A percentile compares a stretch with the other conserved stretches of the same genome.
Evolutionary conservation across 2,329 filamentous ascomycete genomes (phyloP).

Genomic region (Leptographium lundbergii): DNA sequence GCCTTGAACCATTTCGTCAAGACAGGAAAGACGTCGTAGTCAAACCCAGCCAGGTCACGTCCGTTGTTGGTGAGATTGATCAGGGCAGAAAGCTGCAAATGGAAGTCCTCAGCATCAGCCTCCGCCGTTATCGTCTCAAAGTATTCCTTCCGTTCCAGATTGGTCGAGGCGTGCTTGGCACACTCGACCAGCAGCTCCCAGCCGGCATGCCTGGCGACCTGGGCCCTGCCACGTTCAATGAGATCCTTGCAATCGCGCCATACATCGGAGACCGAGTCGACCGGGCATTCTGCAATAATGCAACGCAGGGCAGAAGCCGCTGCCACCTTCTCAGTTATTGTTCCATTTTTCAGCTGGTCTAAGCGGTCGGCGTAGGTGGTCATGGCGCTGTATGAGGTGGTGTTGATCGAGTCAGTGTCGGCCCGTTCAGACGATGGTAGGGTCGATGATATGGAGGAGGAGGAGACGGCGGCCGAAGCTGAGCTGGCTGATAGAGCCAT

Average conservation of each 20-base stretch:
- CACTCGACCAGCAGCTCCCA: constrained; percentile 56
- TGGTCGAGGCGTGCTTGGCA: constrained; percentile 50
- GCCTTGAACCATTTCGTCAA: constrained; percentile 47
- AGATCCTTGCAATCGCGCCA: constrained; percentile 56
- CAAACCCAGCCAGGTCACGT: constrained; percentile 51
- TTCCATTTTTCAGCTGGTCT: constrained; percentile 39
- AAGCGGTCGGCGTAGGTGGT: constrained; percentile 41
- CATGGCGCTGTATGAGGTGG: constrained; percentile 26
- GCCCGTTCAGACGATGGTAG: constrained; percentile 19
- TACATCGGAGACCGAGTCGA: constrained; percentile 47
- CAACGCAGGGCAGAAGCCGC: constrained; percentile 45
- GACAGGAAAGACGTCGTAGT: constrained; percentile 52
- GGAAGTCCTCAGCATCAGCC: constrained; percentile 49
- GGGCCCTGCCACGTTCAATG: constrained; percentile 43
- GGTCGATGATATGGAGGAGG: constrained; percentile 17
- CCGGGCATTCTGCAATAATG: constrained; percentile 44
- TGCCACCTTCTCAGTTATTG: constrained; percentile 38
- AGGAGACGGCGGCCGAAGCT: constrained; percentile 23
- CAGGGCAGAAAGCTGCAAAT: constrained; percentile 51
- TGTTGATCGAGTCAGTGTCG: constrained; percentile 31
- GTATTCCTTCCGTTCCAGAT: constrained; percentile 52
- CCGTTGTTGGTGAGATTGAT: constrained; percentile 49
- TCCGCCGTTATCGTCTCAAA: constrained; percentile 48
- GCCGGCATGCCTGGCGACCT: constrained; percentile 41
- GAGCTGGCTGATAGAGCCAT: neutral